phyloP scores from a whole-genome alignment of 306 rosid species.

The Boehmeria nivea region DNA sequence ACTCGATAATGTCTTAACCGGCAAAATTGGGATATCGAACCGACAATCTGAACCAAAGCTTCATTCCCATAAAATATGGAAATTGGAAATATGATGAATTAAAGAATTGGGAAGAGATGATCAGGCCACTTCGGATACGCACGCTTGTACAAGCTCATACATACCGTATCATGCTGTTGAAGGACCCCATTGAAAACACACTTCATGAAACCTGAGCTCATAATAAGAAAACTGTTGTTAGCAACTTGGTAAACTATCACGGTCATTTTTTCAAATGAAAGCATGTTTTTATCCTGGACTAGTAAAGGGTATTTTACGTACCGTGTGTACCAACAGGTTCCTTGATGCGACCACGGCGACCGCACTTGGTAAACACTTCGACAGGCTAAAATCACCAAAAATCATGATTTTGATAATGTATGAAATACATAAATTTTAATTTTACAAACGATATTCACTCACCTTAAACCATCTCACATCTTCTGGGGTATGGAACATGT shows the following conservation, averaged over 20 bases:
- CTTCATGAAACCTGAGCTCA: conserved; percentile 65
- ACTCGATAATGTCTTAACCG: neutral
- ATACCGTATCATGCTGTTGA: conserved; percentile 78
- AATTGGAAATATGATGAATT: conserved; percentile 7
- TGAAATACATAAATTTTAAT: neutral
- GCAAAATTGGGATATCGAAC: conserved; percentile 13
- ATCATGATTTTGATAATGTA: conserved; percentile 6
- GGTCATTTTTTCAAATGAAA: neutral
- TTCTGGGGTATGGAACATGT: conserved; percentile 91
- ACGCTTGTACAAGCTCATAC: conserved; percentile 83
- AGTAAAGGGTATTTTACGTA: conserved; percentile 25
- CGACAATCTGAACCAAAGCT: conserved; percentile 76
- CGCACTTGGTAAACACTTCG: conserved; percentile 76
- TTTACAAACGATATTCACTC: conserved; percentile 10
- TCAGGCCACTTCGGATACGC: conserved; percentile 85
- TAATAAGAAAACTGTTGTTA: neutral
- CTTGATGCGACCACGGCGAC: conserved; percentile 88
- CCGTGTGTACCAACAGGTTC: conserved; percentile 99
- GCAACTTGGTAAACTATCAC: neutral
- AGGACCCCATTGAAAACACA: conserved; percentile 75
- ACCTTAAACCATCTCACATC: conserved; percentile 97
- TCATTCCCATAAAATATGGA: conserved; percentile 70
- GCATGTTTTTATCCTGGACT: neutral
- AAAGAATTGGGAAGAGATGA: conserved; percentile 45
- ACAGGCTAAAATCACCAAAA: conserved; percentile 71